Evolutionary conservation across 164 flowering plant species (phyloP).

Genomic region (Sedum album): DNA sequence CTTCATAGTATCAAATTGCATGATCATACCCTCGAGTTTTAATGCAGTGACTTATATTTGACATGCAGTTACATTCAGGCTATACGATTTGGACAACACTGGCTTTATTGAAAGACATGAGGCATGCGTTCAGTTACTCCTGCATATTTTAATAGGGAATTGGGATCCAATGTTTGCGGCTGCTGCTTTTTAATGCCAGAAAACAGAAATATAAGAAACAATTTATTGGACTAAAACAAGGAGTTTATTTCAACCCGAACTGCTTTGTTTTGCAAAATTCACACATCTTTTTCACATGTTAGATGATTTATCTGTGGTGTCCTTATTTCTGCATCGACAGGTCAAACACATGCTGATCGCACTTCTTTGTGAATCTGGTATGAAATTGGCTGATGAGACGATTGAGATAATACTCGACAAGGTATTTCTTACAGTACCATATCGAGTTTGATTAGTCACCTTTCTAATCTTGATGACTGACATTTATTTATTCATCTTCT

Average conservation of each 20-base stretch:
- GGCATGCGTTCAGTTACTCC: conserved; percentile 26
- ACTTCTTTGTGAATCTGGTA: conserved; percentile 81
- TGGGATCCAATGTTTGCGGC: no score
- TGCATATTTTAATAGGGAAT: background rate
- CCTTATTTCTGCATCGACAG: conserved; percentile 27
- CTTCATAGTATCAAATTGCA: background rate
- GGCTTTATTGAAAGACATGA: conserved; percentile 94
- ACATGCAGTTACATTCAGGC: conserved; percentile 65
- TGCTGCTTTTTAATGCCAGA: no score
- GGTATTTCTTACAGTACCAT: conserved; percentile 24
- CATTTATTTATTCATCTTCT: background rate
- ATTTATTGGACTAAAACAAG: no score
- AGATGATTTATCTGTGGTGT: background rate
- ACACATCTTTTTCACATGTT: no score
- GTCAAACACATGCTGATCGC: conserved; percentile 96
- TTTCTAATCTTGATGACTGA: background rate
- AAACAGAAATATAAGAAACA: no score
- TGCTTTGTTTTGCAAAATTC: no score
- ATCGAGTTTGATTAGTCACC: background rate
- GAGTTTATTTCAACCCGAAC: no score
- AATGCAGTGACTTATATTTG: background rate
- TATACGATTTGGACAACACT: conserved; percentile 82
- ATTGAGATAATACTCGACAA: conserved; percentile 82
- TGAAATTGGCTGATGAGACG: conserved; percentile 91
- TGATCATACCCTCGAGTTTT: background rate